Percentiles rank a stretch among this genome's conserved stretches.
phyloP scores from a whole-genome alignment of 352 stramenopile genomes.

The Globisporangium paroecandrum region DNA sequence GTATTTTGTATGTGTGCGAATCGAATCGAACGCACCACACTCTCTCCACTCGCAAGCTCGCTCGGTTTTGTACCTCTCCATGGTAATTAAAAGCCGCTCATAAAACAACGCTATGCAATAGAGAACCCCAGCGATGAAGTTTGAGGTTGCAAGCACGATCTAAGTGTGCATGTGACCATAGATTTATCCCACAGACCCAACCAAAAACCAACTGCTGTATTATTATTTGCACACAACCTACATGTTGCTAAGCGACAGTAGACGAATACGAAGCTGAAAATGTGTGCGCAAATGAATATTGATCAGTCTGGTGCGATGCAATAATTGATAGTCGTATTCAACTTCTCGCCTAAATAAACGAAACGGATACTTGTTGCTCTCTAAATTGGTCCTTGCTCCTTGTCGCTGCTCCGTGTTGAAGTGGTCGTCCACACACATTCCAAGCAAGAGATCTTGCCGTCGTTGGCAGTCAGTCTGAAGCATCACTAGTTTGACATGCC shows the following conservation, averaged over 20 bases:
- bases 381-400: too few species aligned
- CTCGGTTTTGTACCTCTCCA: constrained; percentile 48
- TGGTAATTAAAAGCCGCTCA: constrained; percentile 41
- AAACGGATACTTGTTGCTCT: too few species aligned
- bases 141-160: constrained; percentile 71
- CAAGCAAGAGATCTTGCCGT: background rate
- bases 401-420: too few species aligned
- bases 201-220: background rate
- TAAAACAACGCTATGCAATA: constrained; percentile 51
- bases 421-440: background rate
- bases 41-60: constrained; percentile 46
- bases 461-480: background rate
- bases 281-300: too few species aligned
- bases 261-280: too few species aligned
- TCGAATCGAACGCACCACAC: background rate
- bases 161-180: constrained; percentile 75
- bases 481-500: background rate
- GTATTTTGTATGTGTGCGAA: background rate
- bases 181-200: constrained; percentile 49
- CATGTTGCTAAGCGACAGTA: background rate
- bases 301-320: too few species aligned
- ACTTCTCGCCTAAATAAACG: too few species aligned
- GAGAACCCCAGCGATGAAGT: constrained; percentile 39
- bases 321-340: too few species aligned
- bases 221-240: background rate